Base-by-base conservation (phyloP, 331 rosid genomes). In the Spiraea crenata region DNA sequence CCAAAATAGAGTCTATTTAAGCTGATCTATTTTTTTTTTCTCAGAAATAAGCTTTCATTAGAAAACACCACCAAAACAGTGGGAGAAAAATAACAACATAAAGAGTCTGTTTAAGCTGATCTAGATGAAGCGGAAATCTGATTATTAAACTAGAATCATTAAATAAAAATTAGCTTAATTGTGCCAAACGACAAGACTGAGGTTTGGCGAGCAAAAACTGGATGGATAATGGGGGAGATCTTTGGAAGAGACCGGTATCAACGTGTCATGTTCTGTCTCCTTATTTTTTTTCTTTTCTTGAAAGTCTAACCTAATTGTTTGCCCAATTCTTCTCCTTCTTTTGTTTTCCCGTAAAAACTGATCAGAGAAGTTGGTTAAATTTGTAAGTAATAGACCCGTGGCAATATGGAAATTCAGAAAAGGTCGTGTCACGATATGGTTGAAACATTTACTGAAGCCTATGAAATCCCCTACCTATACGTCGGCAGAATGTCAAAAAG, bases 201-300 rank as follows among this genome's bases (percentile, higher is more conserved):
- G 31, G 15, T 61, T 62, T 52, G 17, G 34, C 31, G 48, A 31
- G 61, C 56, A 52, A 42, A 66, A 64, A 65, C 39, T 72, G 46
- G 70, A 67, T 39, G 56, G 31, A 25, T 5, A 25, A 25, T 25
- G 31, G 31, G 31, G 40, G 70, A 80, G 74, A 85, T 81, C 83
- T 74, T 78, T 61, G 57, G 86, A 82, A 34, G 76, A 74, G 85
- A 85, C 89, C 7, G 9, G 65, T 70, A 71, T 76, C 69, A 65
- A 4, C 56, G 9, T 56, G 42, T 31, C 12, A 25, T 73, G 85
- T 84, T 80, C 46, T 31, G 42, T 56, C n/a, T 31, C 1, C 65
- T 37, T 49, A 3, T 4, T 25, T 15, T 7, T 61, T 37, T 4
- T 7, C n/a, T 46, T 74, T 50, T 59, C 79, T 49, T 50, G 62